Evolutionary conservation across 495 filamentous ascomycete species (phyloP).

Genomic region (Daldinia concentrica): DNA sequence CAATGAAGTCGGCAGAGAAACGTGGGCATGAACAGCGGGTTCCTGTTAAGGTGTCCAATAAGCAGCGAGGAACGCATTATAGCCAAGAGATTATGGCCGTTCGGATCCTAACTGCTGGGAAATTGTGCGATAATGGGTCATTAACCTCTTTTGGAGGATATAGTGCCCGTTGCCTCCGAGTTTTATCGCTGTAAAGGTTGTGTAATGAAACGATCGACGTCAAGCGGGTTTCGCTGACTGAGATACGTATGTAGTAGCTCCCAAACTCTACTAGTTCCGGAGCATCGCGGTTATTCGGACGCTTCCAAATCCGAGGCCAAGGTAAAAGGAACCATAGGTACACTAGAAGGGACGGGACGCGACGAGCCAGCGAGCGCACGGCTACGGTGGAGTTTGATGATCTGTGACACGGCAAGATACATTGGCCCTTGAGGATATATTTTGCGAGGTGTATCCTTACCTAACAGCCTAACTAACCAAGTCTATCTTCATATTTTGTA

Average conservation of each 20-base stretch:
- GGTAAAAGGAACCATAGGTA: conserved; percentile 10
- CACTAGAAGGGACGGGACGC: conserved; percentile 32
- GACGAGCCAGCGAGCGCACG: conserved; percentile 26
- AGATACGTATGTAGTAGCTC: conserved; percentile 3
- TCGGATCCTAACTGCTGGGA: conserved; percentile 42
- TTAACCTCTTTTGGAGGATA: conserved; percentile 29
- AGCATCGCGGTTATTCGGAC: conserved; percentile 20
- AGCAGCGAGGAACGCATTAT: conserved; percentile 25
- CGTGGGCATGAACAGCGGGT: conserved; percentile 40
- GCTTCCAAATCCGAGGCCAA: conserved; percentile 27
- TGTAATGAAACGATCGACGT: conserved; percentile 26
- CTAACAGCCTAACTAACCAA: conserved; percentile 9
- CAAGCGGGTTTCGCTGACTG: conserved; percentile 21
- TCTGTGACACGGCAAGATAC: neutral
- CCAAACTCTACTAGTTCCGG: conserved; percentile 2
- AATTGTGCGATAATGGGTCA: conserved; percentile 32
- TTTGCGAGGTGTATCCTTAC: conserved; percentile 27
- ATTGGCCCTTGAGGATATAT: conserved; percentile 8
- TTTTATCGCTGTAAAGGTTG: conserved; percentile 21
- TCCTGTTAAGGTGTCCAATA: conserved; percentile 37
- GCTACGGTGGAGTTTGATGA: conserved; percentile 25
- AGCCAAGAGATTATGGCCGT: conserved; percentile 33
- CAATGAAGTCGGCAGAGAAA: conserved; percentile 37
- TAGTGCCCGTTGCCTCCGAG: conserved; percentile 22
- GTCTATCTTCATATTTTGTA: neutral